Conservation (phyloP, 2,329 filamentous ascomycete species). For the Sphaerulina musiva region DNA sequence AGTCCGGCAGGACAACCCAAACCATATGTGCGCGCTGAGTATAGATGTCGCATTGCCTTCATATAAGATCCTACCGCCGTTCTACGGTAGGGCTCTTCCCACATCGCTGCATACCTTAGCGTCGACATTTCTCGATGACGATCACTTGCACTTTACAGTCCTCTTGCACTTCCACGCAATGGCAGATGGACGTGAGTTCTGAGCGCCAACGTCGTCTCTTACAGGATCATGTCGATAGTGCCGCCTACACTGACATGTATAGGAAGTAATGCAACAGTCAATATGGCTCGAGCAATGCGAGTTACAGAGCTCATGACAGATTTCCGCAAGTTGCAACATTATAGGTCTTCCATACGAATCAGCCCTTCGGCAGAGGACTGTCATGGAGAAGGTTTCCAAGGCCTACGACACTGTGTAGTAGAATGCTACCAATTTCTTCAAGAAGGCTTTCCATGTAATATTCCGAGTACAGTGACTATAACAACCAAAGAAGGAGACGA, state of each 20-base stretch:
- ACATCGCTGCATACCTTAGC: neutral
- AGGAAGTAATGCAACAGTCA: slow-evolving; percentile 41
- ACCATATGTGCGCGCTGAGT: neutral
- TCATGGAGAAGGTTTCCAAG: slow-evolving; percentile 53
- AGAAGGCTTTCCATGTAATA: slow-evolving; percentile 42
- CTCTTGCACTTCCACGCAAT: slow-evolving; percentile 31
- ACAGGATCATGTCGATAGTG: neutral
- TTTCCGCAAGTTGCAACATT: slow-evolving; percentile 55
- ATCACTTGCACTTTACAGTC: neutral
- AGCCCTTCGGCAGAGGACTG: slow-evolving; percentile 50
- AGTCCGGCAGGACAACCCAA: neutral
- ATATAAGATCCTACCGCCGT: slow-evolving; percentile 1
- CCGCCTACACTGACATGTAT: neutral
- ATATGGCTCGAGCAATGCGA: slow-evolving; percentile 57
- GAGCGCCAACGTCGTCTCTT: neutral
- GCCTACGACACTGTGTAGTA: slow-evolving; percentile 50
- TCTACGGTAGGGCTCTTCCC: slow-evolving; percentile 4
- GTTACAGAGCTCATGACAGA: slow-evolving; percentile 59
- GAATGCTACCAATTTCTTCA: slow-evolving; percentile 51
- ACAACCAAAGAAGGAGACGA: slow-evolving; percentile 35
- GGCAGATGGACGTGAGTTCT: slow-evolving; percentile 49
- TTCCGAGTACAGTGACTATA: neutral
- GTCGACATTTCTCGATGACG: neutral
- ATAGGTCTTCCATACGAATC: slow-evolving; percentile 51
- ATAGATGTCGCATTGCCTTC: neutral